Conservation (phyloP, 306 rosid genomes). For the Inga laurina region DNA sequence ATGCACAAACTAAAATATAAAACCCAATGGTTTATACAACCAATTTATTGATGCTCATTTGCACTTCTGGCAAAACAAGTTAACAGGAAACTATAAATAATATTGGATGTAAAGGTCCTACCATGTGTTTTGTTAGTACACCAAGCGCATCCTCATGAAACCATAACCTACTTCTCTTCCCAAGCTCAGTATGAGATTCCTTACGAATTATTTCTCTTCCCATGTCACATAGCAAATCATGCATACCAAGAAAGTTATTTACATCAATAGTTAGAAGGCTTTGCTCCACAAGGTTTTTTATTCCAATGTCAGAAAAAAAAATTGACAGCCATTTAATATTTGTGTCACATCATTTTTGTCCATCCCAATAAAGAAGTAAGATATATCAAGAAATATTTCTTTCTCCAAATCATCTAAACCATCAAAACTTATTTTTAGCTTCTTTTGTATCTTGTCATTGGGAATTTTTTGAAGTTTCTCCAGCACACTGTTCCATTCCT, state of each 20-base stretch:
- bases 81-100: neutral
- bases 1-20: neutral
- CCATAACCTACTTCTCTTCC: neutral
- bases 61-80: neutral
- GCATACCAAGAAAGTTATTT: neutral
- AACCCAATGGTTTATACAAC: neutral
- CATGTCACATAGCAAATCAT: neutral
- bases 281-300: neutral
- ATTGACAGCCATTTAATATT: neutral
- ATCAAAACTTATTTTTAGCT: no score
- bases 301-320: neutral
- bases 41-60: neutral
- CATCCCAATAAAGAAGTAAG: neutral
- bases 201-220: neutral
- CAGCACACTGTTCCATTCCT: neutral
- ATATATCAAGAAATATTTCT: neutral
- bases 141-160: neutral
- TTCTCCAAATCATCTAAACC: neutral
- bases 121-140: neutral
- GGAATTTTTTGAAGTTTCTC: neutral
- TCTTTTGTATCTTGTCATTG: neutral
- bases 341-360: neutral
- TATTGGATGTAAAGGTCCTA: neutral
- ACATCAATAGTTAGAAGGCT: neutral
- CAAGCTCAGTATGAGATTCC: neutral